Base-by-base conservation (phyloP, 148 eudicot species). In the Cornus controversa region DNA sequence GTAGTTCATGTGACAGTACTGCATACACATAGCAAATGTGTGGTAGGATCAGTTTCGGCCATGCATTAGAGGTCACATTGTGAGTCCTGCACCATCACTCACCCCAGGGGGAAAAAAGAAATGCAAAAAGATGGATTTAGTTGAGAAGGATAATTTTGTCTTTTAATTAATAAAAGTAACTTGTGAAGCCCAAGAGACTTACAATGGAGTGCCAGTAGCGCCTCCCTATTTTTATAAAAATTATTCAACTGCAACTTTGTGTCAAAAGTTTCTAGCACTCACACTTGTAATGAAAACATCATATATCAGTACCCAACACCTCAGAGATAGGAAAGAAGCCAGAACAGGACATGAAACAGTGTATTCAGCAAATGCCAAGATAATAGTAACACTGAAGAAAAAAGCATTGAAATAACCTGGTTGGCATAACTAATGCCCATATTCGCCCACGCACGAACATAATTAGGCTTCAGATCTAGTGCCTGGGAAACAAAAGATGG, bases 371-470 rank as follows among this genome's bases (percentile, higher is more conserved):
- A 10, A 70, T 45, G 75, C 11, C 50, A 34, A 20, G 2, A 73
- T 23, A 67, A 25, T 26, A 45, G 28, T 40, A 47, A 66, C 71
- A 63, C 54, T 7, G 42, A 73, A 36, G 72, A 66, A 42, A 34
- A 29, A 64, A 42, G 68, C 31, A 75, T 14, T 8, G 65, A 27
- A 78, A 37, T 66, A 67, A 96, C 98, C 97, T 96, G 98, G 81
- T 96, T 96, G 80, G 99, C 99, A 80, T 90, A 93, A 82, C 99
- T 96, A 75, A 96, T 96, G 60, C 99, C 98, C 98, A 96, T 93
- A 84, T 96, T 96, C 68, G 98, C 98, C 99, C 99, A 96, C 53
- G 99, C 99, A 74, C 99, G 99, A 36, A 96, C 99, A 79, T 96
- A 93, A 81, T 96, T 96, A 54, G 99, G 99, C 91, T 96, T 96